Base-by-base conservation (phyloP, 805 yeast species). In the Zygotorulaspora sp. region DNA sequence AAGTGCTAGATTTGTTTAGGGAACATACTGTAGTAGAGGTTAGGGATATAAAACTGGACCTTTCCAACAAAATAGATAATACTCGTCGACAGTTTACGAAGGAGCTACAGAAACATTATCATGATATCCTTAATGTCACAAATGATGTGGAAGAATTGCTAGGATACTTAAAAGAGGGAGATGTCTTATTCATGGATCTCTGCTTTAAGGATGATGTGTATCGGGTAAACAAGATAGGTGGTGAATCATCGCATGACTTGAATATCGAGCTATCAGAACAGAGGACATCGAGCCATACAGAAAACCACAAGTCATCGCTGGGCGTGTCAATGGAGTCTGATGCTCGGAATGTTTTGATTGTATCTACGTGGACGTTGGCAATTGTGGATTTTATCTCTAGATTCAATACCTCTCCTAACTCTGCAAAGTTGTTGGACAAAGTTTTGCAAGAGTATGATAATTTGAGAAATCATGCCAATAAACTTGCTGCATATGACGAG, bases 141-240 rank as follows among this genome's bases (percentile, higher is more conserved):
- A 46, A 46, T 29, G 43, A 43, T 5, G 53, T 58, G 6, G 39
- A 39, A 6, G 14, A 16, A 2, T 27, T 60, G 30, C 38, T 44
- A 28, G 36, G 27, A 21, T 35, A 38, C 1, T 31, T 57, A 34
- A 50, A 47, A 25, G 36, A 12, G 2, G 43, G 47, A 2, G 62
- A 60, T 28, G 31, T 39, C 2, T 40, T 49, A 6, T 51, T 60
- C 26, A 48, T 51, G 47, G 52, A 51, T 4, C 41, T 60, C n/a
- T 60, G 65, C 38, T 60, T 60, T 30, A 44, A 54, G 30, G 65
- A 60, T 41, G 45, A 48, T 12, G 8, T 23, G 7, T 55, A 36
- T 40, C 50, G 49, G 24, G 32, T 57, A 14, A 44, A 40, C 10
- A 53, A 48, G 32, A 20, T 56, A n/a, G 45, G 57, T 7, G 45